These are phyloP conservation scores for Strombidium stylifer DNA, from an alignment of 73 alveolate genomes.

Conservation along the genomic window DNA sequence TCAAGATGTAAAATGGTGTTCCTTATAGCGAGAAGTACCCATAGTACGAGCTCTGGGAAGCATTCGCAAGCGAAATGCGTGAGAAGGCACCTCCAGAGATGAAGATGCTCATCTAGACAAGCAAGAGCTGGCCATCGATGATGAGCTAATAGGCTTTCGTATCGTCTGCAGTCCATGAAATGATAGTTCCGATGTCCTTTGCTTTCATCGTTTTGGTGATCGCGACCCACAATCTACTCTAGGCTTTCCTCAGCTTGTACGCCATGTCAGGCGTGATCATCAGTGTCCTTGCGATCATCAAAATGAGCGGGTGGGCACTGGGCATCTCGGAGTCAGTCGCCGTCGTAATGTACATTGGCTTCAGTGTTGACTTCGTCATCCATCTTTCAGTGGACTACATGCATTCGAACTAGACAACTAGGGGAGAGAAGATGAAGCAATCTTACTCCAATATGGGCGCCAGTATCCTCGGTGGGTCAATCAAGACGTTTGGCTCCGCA, in stretches of 20 bases:
- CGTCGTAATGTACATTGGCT: constrained; percentile 20
- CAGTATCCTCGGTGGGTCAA: constrained; percentile 29
- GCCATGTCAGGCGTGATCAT: constrained; percentile 11
- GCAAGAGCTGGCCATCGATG: constrained; percentile 26
- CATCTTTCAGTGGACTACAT: constrained; percentile 19
- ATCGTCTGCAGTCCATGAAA: constrained; percentile 20
- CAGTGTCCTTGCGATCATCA: constrained; percentile 24
- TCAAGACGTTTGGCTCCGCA: constrained; percentile 13
- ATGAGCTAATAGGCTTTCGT: constrained; percentile 6
- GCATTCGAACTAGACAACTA: not conserved
- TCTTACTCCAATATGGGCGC: constrained; percentile 11
- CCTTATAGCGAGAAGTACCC: constrained; percentile 1
- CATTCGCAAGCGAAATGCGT: not conserved
- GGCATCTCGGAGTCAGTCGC: constrained; percentile 31
- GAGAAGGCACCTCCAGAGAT: not conserved
- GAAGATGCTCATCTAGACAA: not conserved
- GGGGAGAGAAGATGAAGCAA: not conserved
- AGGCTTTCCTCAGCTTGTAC: not conserved
- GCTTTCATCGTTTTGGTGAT: constrained; percentile 18
- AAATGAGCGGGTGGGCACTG: constrained; percentile 27
- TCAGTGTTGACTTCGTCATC: constrained; percentile 36
- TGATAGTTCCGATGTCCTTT: constrained; percentile 7
- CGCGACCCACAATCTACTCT: constrained; percentile 14
- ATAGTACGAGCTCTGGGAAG: constrained; percentile 1
- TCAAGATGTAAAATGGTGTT: not conserved